Base-by-base conservation (phyloP, 345 rosid species). In the Populus ilicifolia region DNA sequence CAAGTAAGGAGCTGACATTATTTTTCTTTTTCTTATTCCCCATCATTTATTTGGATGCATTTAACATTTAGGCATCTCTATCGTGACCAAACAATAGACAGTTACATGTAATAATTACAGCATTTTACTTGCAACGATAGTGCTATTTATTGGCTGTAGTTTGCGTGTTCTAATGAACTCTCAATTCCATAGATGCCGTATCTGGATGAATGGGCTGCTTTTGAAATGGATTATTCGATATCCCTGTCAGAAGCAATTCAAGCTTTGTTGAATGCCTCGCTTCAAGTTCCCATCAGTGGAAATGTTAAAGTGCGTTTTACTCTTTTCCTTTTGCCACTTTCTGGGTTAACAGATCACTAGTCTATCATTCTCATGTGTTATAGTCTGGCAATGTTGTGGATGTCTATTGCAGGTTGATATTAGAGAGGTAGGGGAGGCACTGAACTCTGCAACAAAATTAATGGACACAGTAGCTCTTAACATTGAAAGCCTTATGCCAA, bases 161-260 rank as follows among this genome's bases (percentile, higher is more conserved):
- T 43, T 43, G 66, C 27, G 10, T 66, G 29, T 73, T 72, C 65
- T 75, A 50, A 63, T 50, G 75, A 62, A 44, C 2, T 43, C 65
- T 67, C 48, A 59, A 66, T 74, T 81, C 8, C 71, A 48, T 70
- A 94, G 97, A 87, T 88, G 88, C 97, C 97, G 11, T 84, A 79
- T 80, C 86, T 94, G 75, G 97, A 92, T 25, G 87, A 84, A 78
- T 94, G 96, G 98, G 82, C 85, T 20, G 79, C 52, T 0, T 29
- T 89, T 29, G 89, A 89, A 86, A 88, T 39, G 11, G 96, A 86
- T n/a, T 90, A 88, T 71, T 85, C 83, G 69, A 36, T 33, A 75
- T 91, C 90, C 21, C 63, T 94, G n/a, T 80, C 88, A 39, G 94
- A 92, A 82, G 84, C 84, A 71, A 86, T 66, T 73, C 87, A 89